phyloP scores from a whole-genome alignment of 2,329 filamentous ascomycete species.

The Fusarium sp. region DNA sequence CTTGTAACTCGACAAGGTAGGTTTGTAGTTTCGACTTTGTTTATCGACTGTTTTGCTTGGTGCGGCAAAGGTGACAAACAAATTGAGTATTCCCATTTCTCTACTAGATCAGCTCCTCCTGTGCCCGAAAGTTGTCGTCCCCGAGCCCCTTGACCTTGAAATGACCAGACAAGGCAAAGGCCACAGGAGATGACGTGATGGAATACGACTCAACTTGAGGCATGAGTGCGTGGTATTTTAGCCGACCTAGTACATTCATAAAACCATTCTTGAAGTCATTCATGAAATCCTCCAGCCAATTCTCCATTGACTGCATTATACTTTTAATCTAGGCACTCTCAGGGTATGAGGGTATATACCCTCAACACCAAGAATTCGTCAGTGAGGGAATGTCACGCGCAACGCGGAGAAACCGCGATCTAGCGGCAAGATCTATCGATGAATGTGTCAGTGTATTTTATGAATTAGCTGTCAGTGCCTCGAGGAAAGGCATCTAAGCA shows the following conservation, averaged over 20 bases:
- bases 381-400: not conserved
- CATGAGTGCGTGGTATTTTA: not conserved
- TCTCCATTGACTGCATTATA: too few relatives aligned
- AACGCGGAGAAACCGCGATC: not conserved
- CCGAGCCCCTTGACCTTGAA: not conserved
- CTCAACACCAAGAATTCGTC: not conserved
- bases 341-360: not conserved
- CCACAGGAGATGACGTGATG: not conserved
- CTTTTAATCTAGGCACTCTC: not conserved
- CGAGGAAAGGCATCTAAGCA: too few relatives aligned
- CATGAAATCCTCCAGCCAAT: not conserved
- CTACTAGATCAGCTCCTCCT: not conserved
- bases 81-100: not conserved
- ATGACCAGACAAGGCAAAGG: not conserved
- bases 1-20: not conserved
- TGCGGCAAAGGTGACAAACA: not conserved
- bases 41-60: not conserved
- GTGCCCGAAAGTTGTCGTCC: not conserved
- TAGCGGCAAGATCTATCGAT: not conserved
- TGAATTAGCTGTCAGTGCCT: too few relatives aligned
- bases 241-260: not conserved
- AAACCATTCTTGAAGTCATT: too few relatives aligned
- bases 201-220: not conserved
- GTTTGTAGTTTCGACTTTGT: not conserved
- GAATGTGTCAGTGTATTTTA: too few relatives aligned